Base-by-base conservation (phyloP, 176 grass and related monocot species). In the Aegilops bicornis region DNA sequence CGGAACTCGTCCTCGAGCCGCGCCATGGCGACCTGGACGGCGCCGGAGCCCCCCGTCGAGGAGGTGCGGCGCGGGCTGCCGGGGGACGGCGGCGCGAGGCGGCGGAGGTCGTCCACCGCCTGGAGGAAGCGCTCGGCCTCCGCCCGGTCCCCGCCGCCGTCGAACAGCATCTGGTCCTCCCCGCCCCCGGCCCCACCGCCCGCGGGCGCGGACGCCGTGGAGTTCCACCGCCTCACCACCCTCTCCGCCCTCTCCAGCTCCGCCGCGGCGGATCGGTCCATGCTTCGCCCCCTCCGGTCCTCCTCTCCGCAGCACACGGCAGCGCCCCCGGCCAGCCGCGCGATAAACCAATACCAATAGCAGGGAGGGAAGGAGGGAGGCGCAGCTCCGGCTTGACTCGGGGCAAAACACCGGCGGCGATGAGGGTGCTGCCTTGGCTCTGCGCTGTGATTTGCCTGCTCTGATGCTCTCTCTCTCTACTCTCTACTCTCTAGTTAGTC, bases 1-100 rank as follows among this genome's bases (percentile, higher is more conserved):
- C 93, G 85, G 82, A 95, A 92, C 88, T 95, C 93, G 82, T 95
- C 93, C 90, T 95, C 93, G 48, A 95, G 93, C 79, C 93, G 85
- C 63, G 79, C 90, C 93, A 95, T 95, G 9, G 93, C 93, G 31
- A 92, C 83, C 68, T 92, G 93, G 20, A 95, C 31, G 22, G 86
- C 81, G 83, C 37, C 77, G 56, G n/a, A 77, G 39, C 39, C 43
- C 10, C 47, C 80, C 12, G 79, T 72, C 31, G 78, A 89, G 0
- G 66, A 69, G 47, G 22, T 20, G 36, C 88, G 78, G 40, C 82
- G 85, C 17, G 88, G 91, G 85, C 73, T 90, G 17, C 85, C 56
- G 15, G 58, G 25, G 12, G 89, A 70, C 24, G 88, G 67, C 56
- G 66, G 87, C 13, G 87, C 74, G 40, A 92, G 89, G n/a, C 90